phyloP scores from a whole-genome alignment of 2,329 filamentous ascomycete species.

The Ophiobolus disseminans region DNA sequence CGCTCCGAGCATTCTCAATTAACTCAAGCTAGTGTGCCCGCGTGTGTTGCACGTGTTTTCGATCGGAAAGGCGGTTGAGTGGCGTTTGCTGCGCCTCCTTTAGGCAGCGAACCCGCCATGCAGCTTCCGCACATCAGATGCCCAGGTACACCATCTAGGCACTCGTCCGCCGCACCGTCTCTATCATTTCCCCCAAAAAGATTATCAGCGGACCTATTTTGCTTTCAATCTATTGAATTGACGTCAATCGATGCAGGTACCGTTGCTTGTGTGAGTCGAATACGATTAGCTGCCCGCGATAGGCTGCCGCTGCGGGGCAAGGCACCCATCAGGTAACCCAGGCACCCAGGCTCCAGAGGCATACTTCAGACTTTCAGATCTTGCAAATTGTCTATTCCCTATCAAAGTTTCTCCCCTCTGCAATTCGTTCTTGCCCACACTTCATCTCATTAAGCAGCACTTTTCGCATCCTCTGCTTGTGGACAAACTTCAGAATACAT shows the following conservation, averaged over 20 bases:
- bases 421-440: neutral
- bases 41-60: neutral
- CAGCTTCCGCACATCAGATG: constrained; percentile 4
- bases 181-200: neutral
- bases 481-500: no score
- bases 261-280: constrained; percentile 4
- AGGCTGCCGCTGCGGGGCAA: constrained; percentile 11
- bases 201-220: neutral
- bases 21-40: no score
- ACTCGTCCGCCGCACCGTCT: neutral
- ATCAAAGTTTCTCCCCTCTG: neutral
- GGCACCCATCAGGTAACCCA: constrained; percentile 13
- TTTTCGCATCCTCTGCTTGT: no score
- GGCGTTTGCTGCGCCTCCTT: constrained; percentile 5
- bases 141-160: neutral
- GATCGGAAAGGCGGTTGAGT: no score
- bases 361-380: constrained; percentile 4
- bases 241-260: neutral
- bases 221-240: constrained; percentile 7
- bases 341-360: constrained; percentile 14
- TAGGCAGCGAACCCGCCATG: constrained; percentile 5
- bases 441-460: neutral
- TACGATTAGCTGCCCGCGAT: constrained; percentile 7
- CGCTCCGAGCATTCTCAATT: no score
- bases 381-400: neutral